phyloP scores from a whole-genome alignment of 2,329 filamentous ascomycete genomes.

The Microdochium nivale region DNA sequence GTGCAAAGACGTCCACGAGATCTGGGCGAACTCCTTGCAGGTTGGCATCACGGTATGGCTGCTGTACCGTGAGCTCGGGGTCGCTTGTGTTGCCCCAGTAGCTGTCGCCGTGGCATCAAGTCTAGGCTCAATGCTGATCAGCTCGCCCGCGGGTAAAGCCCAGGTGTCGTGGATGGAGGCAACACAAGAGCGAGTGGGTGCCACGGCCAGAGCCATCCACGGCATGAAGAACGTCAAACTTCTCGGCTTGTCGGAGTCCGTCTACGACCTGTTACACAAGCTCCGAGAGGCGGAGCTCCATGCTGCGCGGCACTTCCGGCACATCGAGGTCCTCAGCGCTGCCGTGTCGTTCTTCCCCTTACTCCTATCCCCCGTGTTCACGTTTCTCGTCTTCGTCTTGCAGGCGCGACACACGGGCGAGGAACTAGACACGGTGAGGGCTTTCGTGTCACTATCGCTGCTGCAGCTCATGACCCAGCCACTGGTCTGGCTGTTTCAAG shows the following conservation, averaged over 20 bases:
- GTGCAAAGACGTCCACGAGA: background rate
- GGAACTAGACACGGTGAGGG: background rate
- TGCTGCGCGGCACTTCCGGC: background rate
- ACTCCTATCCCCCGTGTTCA: background rate
- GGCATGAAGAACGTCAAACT: background rate
- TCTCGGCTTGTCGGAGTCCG: background rate
- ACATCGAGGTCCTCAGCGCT: background rate
- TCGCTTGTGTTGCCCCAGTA: background rate
- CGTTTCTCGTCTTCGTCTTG: constrained; percentile 1
- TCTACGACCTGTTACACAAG: background rate
- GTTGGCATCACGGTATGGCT: background rate
- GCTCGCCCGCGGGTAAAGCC: background rate
- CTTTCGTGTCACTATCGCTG: background rate
- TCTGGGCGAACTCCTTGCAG: background rate
- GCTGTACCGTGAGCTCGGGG: background rate
- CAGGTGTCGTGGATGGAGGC: background rate
- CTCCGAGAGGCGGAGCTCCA: background rate
- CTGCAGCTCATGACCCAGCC: background rate
- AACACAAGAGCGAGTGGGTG: background rate
- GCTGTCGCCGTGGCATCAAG: background rate
- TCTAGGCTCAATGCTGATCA: background rate
- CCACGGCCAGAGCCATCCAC: background rate
- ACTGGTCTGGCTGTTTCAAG: background rate
- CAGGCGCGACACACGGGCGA: background rate
- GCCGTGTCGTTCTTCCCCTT: background rate